Percentiles rank a stretch among this genome's conserved stretches.
Conservation (phyloP, 2,329 filamentous ascomycete genomes). For the Penicillium thymicola region DNA sequence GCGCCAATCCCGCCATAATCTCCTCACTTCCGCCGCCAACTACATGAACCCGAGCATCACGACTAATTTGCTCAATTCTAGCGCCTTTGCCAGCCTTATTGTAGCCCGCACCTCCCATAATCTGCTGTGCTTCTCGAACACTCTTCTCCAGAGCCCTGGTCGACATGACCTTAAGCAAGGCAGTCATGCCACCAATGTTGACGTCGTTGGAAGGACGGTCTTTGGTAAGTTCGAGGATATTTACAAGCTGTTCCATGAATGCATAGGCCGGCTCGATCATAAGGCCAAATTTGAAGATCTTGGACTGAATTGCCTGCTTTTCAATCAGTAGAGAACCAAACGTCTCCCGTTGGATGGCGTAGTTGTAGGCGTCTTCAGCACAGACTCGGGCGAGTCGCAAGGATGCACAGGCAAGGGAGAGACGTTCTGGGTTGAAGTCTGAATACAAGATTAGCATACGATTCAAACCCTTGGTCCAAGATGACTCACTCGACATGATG, state of each 20-base stretch:
- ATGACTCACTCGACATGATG: conserved; percentile 60
- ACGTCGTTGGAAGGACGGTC: conserved; percentile 37
- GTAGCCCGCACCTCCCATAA: conserved; percentile 54
- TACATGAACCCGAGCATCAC: conserved; percentile 50
- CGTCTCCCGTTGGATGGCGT: conserved; percentile 62
- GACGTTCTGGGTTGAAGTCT: conserved; percentile 73
- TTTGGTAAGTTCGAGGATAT: conserved; percentile 49
- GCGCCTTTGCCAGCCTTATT: conserved; percentile 50
- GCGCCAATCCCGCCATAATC: conserved; percentile 38
- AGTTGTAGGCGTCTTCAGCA: conserved; percentile 59
- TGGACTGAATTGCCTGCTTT: conserved; percentile 58
- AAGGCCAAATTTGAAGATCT: conserved; percentile 58
- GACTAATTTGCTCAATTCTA: conserved; percentile 53
- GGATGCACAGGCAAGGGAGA: conserved; percentile 62
- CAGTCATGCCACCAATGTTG: conserved; percentile 52
- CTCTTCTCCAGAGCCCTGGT: conserved; percentile 54
- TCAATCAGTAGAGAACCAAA: conserved; percentile 58
- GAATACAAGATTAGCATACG: not conserved
- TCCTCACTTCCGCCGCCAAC: conserved; percentile 43
- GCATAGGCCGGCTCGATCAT: conserved; percentile 61
- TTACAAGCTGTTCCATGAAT: conserved; percentile 60
- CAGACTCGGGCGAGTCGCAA: conserved; percentile 62
- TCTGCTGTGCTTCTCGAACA: conserved; percentile 55
- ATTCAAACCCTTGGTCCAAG: not conserved
- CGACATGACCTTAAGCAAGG: conserved; percentile 52